These are phyloP conservation scores for Acanthamoeba lugdunensis DNA, from an alignment of 208 protist species.

Conservation along the genomic window DNA sequence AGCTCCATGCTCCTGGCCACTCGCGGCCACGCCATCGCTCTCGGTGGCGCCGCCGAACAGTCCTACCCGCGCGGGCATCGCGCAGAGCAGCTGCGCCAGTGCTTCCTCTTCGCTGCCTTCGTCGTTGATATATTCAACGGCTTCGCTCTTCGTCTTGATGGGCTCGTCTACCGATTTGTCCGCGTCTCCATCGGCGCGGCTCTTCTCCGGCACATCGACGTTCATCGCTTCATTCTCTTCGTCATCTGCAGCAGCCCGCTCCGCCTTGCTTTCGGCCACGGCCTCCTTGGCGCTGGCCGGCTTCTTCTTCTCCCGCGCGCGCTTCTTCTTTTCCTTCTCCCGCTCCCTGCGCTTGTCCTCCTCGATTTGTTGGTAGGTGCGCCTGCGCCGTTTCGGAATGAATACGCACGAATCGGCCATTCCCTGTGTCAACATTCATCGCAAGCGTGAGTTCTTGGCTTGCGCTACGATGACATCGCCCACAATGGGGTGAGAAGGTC, in stretches of 20 bases:
- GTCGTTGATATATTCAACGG: background rate
- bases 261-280: background rate
- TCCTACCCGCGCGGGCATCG: background rate
- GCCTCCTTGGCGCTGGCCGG: background rate
- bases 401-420: background rate
- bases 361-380: constrained; percentile 9
- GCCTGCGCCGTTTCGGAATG: background rate
- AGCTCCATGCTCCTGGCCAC: background rate
- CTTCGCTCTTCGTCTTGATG: background rate
- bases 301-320: background rate
- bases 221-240: background rate
- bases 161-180: background rate
- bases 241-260: background rate
- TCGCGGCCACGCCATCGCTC: background rate
- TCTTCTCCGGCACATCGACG: background rate
- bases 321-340: background rate
- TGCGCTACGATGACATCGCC: background rate
- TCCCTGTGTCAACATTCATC: background rate
- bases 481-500: background rate
- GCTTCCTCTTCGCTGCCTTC: background rate
- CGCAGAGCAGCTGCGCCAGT: background rate
- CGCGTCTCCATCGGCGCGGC: background rate
- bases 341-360: background rate
- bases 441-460: background rate
- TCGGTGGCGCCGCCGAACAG: background rate